Conservation (phyloP, 345 rosid species). For the Brassica nigra region DNA sequence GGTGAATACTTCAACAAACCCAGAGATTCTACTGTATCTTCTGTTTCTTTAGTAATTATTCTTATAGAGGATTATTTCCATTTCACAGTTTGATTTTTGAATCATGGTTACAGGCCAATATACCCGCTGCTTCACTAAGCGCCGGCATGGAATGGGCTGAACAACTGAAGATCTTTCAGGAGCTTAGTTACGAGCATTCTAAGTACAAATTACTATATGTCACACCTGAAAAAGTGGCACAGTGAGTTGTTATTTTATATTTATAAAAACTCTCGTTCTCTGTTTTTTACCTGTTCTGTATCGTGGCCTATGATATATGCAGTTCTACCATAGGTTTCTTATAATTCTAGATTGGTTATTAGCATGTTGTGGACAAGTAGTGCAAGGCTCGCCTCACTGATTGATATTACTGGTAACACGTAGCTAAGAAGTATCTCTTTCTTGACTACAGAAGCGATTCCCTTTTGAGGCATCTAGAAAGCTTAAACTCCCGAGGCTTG, state of each 20-base stretch:
- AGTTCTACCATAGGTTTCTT: neutral
- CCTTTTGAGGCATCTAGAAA: slow-evolving; percentile 80
- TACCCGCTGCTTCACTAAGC: slow-evolving; percentile 88
- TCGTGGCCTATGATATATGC: slow-evolving; percentile 8
- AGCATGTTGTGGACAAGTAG: slow-evolving; percentile 4
- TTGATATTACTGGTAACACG: slow-evolving; percentile 14
- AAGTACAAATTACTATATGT: slow-evolving; percentile 88
- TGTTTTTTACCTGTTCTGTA: neutral
- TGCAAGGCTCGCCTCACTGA: slow-evolving; percentile 17
- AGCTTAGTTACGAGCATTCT: slow-evolving; percentile 77
- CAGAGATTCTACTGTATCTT: slow-evolving; percentile 7
- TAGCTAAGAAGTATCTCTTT: slow-evolving; percentile 30
- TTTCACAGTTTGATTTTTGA: slow-evolving; percentile 24
- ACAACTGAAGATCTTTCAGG: slow-evolving; percentile 91
- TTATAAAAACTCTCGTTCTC: neutral
- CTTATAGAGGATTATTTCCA: slow-evolving; percentile 7
- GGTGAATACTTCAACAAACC: slow-evolving; percentile 49
- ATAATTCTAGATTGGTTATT: slow-evolving; percentile 15
- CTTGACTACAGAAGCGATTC: slow-evolving; percentile 77
- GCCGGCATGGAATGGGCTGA: slow-evolving; percentile 94
- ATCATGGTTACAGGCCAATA: slow-evolving; percentile 66
- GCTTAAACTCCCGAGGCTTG: slow-evolving; percentile 70
- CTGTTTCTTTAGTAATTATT: slow-evolving; percentile 20
- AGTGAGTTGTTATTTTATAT: slow-evolving; percentile 54
- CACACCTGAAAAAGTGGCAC: slow-evolving; percentile 99